Base-by-base conservation (phyloP, 2,329 filamentous ascomycete genomes). In the Aspergillus niger region DNA sequence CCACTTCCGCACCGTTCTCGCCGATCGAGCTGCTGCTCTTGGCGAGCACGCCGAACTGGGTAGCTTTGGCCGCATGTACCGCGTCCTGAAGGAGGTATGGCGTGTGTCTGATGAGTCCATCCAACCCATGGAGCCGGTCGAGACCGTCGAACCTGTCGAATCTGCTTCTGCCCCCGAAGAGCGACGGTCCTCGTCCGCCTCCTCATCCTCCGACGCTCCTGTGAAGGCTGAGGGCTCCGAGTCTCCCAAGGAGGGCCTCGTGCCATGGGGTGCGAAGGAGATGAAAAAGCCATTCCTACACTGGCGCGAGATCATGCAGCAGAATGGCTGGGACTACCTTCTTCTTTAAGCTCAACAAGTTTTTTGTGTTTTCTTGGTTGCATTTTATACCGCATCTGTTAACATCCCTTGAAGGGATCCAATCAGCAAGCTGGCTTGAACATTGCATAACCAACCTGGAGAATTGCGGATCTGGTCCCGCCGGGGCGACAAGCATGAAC, bases 221-320 rank as follows among this genome's bases (percentile, higher is more conserved):
- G 54, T 68, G 15, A 71, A 71, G 58, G 52, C 60, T 20, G 68
- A 71, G 32, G 52, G 50, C 2, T 65, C 67, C 4, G 64, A 62
- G 28, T 67, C 69, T 8, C 64, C 65, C 43, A 55, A 61, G 17
- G 49, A 60, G 15, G 20, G 32, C 20, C 32, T 55, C 32, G 39
- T 41, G 6, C 50, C 53, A 15, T 63, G 67, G 28, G 48, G 60
- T 5, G 55, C 61, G 58, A 66, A 66, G 22, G 67, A 70, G 22
- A 64, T 69, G 17, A 71, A 70, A 57, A 65, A 59, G 68, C 88
- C 86, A 73, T 89, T 89, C 80, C 86, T 96, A 78, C 92, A 93
- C 87, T 98, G 94, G 94, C 85, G 94, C 80, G 91, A 96, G 79
- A 86, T 94, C 74, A 97, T 97, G 92, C 87, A 86, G 79, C 86